Conservation (phyloP, 768 basidiomycete genomes). For the Lactifluus pinguis region DNA sequence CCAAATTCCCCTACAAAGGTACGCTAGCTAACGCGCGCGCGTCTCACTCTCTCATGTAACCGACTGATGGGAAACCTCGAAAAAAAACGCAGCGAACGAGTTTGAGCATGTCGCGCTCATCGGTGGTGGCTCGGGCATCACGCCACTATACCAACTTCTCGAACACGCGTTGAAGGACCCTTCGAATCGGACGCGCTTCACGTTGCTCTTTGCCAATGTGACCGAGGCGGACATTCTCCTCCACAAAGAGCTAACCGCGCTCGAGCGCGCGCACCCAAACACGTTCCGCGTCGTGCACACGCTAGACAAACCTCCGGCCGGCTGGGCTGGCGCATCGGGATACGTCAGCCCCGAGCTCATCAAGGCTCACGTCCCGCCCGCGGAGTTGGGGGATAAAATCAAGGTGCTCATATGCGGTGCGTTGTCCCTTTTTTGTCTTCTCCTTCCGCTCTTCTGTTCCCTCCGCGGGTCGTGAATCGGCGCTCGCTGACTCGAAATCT, state of each 20-base stretch:
- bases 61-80: no score
- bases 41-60: no score
- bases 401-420: constrained; percentile 86
- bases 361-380: constrained; percentile 58
- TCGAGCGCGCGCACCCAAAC: constrained; percentile 59
- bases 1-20: constrained; percentile 84
- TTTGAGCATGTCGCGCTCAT: constrained; percentile 83
- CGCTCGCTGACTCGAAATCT: background rate
- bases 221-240: constrained; percentile 87
- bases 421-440: constrained; percentile 19
- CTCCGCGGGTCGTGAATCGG: background rate
- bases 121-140: constrained; percentile 91
- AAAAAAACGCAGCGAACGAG: constrained; percentile 55
- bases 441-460: background rate
- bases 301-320: constrained; percentile 67
- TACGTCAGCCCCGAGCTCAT: constrained; percentile 68
- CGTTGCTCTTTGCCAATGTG: constrained; percentile 84
- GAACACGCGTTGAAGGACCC: constrained; percentile 63
- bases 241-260: constrained; percentile 61
- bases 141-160: constrained; percentile 78
- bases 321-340: constrained; percentile 64
- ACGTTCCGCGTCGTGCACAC: constrained; percentile 79
- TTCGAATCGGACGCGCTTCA: constrained; percentile 89
- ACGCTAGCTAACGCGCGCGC: no score
- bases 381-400: constrained; percentile 62